Percentiles rank a stretch among this genome's conserved stretches.
phyloP scores from a whole-genome alignment of 2,329 filamentous ascomycete species.

The Exophiala phaeomuriformis region DNA sequence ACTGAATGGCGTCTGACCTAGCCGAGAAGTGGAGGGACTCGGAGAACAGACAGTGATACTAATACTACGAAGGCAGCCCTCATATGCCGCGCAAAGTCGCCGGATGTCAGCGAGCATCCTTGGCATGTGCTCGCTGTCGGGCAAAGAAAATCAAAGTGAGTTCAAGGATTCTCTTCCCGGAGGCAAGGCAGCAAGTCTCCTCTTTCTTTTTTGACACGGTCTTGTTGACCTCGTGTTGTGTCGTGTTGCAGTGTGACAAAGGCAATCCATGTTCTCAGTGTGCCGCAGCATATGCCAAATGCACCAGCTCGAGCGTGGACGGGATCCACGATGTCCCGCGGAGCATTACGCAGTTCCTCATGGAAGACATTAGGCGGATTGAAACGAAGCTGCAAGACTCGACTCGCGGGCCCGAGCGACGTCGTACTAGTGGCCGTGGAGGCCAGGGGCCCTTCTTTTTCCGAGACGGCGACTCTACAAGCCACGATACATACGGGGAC shows the following conservation, averaged over 20 bases:
- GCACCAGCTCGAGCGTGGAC: neutral
- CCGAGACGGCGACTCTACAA: too few relatives aligned
- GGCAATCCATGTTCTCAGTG: slow-evolving; percentile 1
- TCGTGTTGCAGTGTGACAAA: neutral
- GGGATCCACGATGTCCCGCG: neutral
- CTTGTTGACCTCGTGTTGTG: neutral
- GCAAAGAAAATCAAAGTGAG: slow-evolving; percentile 4
- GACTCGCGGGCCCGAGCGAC: neutral
- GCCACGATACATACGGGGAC: too few relatives aligned
- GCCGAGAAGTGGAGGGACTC: too few relatives aligned
- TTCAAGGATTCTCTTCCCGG: neutral
- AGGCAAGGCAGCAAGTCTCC: too few relatives aligned
- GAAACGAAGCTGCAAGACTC: neutral
- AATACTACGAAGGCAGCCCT: neutral
- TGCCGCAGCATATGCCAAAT: slow-evolving; percentile 1
- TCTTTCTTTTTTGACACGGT: neutral
- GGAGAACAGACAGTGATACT: too few relatives aligned
- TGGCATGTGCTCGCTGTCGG: neutral
- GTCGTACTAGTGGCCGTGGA: too few relatives aligned
- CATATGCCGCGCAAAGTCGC: slow-evolving; percentile 1
- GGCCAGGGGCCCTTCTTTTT: too few relatives aligned
- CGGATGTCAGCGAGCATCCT: neutral
- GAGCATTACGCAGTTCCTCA: slow-evolving; percentile 1
- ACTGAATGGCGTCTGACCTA: too few relatives aligned
- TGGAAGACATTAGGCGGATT: neutral